Conservation (phyloP, 2,329 filamentous ascomycete genomes). For the Trichoderma oligosporum region DNA sequence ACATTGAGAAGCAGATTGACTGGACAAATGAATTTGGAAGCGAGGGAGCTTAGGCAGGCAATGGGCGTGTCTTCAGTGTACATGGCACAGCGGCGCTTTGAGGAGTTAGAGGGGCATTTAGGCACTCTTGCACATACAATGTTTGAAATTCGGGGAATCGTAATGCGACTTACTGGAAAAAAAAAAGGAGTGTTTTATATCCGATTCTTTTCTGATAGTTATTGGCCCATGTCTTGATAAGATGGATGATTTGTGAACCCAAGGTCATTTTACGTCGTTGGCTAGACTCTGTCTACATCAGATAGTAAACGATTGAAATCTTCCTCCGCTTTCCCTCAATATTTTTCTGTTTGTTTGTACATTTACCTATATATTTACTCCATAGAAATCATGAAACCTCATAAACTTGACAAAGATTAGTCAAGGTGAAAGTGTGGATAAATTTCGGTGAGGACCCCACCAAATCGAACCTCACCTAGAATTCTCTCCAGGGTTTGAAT, state of each 20-base stretch:
- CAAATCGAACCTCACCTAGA: conserved; percentile 11
- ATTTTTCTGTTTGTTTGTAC: not conserved
- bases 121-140: conserved; percentile 21
- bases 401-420: not conserved
- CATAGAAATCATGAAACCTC: no score
- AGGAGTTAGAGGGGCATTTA: conserved; percentile 30
- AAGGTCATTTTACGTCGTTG: not conserved
- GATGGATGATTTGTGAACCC: not conserved
- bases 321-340: no score
- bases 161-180: conserved; percentile 6
- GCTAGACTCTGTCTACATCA: not conserved
- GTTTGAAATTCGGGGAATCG: conserved; percentile 17
- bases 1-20: conserved; percentile 77
- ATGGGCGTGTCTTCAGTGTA: conserved; percentile 20
- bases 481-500: not conserved
- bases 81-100: conserved; percentile 31
- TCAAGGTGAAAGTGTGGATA: not conserved
- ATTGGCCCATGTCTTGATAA: not conserved
- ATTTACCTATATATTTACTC: no score
- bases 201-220: not conserved
- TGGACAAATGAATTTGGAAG: conserved; percentile 97
- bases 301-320: not conserved
- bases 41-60: conserved; percentile 58
- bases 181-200: not conserved
- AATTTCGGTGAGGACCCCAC: conserved; percentile 9